These are phyloP conservation scores for Saitoella complicata DNA, from an alignment of 805 yeast species.

Conservation along the genomic window DNA sequence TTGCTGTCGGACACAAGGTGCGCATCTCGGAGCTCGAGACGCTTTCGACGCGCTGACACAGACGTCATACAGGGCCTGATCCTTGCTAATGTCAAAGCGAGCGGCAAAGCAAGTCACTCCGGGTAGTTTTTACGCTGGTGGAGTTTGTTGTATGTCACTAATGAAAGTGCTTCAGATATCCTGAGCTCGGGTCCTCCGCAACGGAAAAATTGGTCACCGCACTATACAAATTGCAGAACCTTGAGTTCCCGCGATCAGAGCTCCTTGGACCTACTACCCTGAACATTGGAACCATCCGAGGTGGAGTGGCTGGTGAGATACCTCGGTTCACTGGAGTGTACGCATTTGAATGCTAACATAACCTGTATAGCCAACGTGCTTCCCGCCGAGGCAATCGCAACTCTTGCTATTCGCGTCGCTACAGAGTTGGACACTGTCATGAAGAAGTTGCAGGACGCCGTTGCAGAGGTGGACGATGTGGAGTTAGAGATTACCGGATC, in stretches of 20 bases:
- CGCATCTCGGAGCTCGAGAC: conserved; percentile 23
- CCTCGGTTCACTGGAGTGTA: too few relatives aligned
- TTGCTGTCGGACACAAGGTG: conserved; percentile 61
- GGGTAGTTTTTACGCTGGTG: too few relatives aligned
- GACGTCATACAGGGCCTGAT: conserved; percentile 25
- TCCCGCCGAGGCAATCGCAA: conserved; percentile 40
- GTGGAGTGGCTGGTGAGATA: conserved; percentile 36
- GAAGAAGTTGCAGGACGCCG: conserved; percentile 22
- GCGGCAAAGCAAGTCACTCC: conserved; percentile 8
- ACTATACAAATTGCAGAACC: conserved; percentile 29
- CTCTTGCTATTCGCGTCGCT: conserved; percentile 38
- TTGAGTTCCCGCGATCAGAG: conserved; percentile 34
- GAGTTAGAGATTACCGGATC: conserved; percentile 11
- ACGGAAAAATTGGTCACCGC: conserved; percentile 37
- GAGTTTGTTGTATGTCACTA: too few relatives aligned
- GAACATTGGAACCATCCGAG: conserved; percentile 41
- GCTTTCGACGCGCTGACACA: conserved; percentile 32
- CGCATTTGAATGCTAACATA: too few relatives aligned
- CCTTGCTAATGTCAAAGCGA: conserved; percentile 6
- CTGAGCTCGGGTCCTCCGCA: conserved; percentile 51
- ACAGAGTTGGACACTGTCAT: conserved; percentile 27
- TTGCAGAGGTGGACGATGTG: conserved; percentile 17
- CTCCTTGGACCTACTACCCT: conserved; percentile 45
- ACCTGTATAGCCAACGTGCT: conserved; percentile 32
- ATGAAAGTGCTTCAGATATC: conserved; percentile 46